These are phyloP conservation scores for Solanum peruvianum DNA, from an alignment of 257 asterid genomes.

Conservation along the genomic window DNA sequence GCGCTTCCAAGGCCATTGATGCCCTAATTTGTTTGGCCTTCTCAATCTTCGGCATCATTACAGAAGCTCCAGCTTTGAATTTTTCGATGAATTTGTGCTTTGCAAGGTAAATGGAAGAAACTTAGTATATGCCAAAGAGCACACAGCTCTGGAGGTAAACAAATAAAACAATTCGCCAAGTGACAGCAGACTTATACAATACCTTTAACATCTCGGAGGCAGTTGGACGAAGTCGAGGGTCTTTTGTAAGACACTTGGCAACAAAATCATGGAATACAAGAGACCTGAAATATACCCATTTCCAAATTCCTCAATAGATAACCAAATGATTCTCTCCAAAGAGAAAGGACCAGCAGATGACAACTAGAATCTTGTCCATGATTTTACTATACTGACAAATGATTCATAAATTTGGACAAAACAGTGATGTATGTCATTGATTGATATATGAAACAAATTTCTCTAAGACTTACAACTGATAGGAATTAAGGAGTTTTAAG, in stretches of 20 bases:
- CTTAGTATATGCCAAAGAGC: conserved; percentile 8
- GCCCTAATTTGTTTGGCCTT: conserved; percentile 71
- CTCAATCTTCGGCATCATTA: conserved; percentile 86
- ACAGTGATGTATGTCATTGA: background rate
- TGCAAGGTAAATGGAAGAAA: conserved; percentile 10
- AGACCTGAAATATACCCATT: conserved; percentile 48
- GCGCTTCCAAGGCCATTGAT: conserved; percentile 54
- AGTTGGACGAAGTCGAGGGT: conserved; percentile 87
- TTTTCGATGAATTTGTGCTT: conserved; percentile 98
- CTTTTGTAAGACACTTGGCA: conserved; percentile 94
- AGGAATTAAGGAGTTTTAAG: background rate
- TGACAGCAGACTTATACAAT: background rate
- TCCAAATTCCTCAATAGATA: background rate
- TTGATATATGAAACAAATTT: background rate
- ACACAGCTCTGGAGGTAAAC: background rate
- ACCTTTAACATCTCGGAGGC: conserved; percentile 98
- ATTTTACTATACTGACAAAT: background rate
- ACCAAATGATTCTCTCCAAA: background rate
- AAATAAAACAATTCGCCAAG: background rate
- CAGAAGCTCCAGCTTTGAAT: conserved; percentile 78
- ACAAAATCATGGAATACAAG: conserved; percentile 94
- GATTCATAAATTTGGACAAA: background rate
- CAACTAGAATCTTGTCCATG: background rate
- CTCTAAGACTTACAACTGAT: background rate
- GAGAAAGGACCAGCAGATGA: background rate